Evolutionary conservation across 2,329 filamentous ascomycete genomes (phyloP), one percentile per base, ranked within the genome.

Genomic region (Pseudogymnoascus verrucosus): DNA sequence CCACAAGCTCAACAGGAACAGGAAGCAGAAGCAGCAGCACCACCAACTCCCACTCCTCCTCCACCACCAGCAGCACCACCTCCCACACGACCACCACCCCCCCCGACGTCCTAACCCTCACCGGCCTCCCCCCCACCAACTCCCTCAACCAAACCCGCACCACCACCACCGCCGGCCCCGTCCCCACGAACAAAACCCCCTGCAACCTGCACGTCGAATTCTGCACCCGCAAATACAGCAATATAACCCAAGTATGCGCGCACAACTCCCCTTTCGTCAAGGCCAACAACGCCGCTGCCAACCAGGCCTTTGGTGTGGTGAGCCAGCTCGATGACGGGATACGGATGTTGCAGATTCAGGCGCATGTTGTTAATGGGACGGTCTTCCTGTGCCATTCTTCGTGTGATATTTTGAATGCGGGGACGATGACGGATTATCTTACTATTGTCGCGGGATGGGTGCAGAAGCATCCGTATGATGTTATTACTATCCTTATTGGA

Each of bases 381-480:
- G 74, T 89, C 54, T 89, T 91, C 75, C 91, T 95, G 70, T 97
- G 93, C 76, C 93, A 97, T 74, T 90, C 89, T 1, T 87, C 83
- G 54, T 97, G 93, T 76, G 84, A 91, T 68, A 78, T 96, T 2
- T 83, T 96, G 34, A 88, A 96, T 69, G 90, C 84, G 1, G 93
- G 93, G 0, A 87, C 89, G 6, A 88, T 95, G 61, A 85, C 88
- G 62, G 78, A 84, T 47, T 95, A 91, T 78, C 84, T 97, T 36
- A 78, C 78, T 5, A 80, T 79, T 0, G 89, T 96, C 11, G 80
- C 80, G 37, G 74, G 78, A 47, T 97, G 93, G 93, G 85, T 97
- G 2, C 80, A 82, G 5, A 69, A 72, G 0, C 86, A 97, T 69
- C 92, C 91, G 0, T 93, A 91, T 76, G 93, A 97, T 68, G 89